A percentile compares a stretch with the other conserved stretches of the same genome.
phyloP scores from a whole-genome alignment of 139 green algal species.

The Deuterostichococcus epilithicus region DNA sequence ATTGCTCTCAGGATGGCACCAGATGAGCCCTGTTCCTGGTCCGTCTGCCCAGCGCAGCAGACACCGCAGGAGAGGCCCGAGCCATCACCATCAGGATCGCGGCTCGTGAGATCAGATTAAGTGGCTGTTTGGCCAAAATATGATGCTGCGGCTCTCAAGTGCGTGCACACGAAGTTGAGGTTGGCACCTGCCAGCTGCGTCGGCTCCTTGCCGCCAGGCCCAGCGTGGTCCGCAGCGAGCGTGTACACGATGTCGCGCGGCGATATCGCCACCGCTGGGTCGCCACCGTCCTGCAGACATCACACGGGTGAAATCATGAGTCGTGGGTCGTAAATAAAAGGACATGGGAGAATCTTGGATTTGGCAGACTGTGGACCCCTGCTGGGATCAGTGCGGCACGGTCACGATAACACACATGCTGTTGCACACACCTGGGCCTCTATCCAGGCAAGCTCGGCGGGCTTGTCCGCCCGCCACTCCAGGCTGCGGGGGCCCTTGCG shows the following conservation, averaged over 20 bases:
- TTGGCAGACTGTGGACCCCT: neutral
- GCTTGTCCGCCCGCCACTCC: conserved; percentile 83
- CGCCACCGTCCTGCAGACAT: conserved; percentile 81
- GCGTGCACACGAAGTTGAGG: too few relatives aligned
- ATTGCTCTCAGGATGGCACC: too few relatives aligned
- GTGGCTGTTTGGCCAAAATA: too few relatives aligned
- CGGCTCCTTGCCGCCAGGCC: conserved; percentile 5
- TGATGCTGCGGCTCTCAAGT: too few relatives aligned
- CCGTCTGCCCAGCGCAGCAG: too few relatives aligned
- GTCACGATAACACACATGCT: too few relatives aligned
- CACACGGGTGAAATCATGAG: too few relatives aligned
- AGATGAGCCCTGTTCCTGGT: too few relatives aligned
- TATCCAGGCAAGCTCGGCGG: conserved; percentile 75
- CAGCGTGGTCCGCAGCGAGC: conserved; percentile 47
- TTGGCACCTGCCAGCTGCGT: neutral
- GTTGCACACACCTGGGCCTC: conserved; percentile 82
- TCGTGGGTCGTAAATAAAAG: too few relatives aligned
- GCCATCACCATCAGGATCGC: too few relatives aligned
- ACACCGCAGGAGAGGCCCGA: too few relatives aligned
- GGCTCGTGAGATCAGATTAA: too few relatives aligned
- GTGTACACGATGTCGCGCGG: conserved; percentile 92
- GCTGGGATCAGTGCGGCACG: neutral
- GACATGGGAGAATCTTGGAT: neutral
- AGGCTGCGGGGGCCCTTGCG: conserved; percentile 74
- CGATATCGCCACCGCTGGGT: conserved; percentile 79